These are phyloP conservation scores for Pseudogymnoascus sp. DNA, from an alignment of 2,329 filamentous ascomycete genomes.

Conservation along the genomic window DNA sequence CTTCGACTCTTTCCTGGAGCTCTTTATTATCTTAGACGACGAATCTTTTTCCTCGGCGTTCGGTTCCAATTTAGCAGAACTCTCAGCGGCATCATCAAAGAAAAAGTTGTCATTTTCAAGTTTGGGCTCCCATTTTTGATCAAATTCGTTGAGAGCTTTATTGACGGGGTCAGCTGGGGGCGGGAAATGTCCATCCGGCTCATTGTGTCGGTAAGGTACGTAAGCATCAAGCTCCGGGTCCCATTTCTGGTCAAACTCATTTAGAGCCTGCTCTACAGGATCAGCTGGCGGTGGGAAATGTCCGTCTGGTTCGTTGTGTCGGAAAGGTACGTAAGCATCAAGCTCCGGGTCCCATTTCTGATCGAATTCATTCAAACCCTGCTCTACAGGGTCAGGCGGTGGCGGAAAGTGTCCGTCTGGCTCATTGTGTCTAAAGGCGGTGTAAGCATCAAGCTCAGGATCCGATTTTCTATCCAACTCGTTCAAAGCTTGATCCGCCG, in stretches of 20 bases:
- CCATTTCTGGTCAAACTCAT: constrained; percentile 20
- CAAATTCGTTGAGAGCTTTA: constrained; percentile 3
- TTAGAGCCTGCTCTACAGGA: background rate
- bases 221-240: constrained; percentile 14
- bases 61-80: background rate
- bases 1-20: constrained; percentile 14
- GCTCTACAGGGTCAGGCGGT: constrained; percentile 12
- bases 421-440: constrained; percentile 27
- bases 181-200: constrained; percentile 21
- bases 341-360: background rate
- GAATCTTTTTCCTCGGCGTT: background rate
- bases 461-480: background rate
- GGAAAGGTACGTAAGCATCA: constrained; percentile 27
- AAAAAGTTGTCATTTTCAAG: constrained; percentile 10
- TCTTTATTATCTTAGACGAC: constrained; percentile 6
- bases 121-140: constrained; percentile 9
- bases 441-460: constrained; percentile 23
- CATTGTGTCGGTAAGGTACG: constrained; percentile 20
- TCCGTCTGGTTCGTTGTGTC: constrained; percentile 23
- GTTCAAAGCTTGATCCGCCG: constrained; percentile 31
- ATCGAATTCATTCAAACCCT: constrained; percentile 10
- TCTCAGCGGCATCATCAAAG: background rate
- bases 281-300: constrained; percentile 17
- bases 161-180: constrained; percentile 16
- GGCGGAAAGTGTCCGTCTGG: constrained; percentile 31